Conservation (phyloP, 208 protist genomes). For the Histomonas meleagridis region DNA sequence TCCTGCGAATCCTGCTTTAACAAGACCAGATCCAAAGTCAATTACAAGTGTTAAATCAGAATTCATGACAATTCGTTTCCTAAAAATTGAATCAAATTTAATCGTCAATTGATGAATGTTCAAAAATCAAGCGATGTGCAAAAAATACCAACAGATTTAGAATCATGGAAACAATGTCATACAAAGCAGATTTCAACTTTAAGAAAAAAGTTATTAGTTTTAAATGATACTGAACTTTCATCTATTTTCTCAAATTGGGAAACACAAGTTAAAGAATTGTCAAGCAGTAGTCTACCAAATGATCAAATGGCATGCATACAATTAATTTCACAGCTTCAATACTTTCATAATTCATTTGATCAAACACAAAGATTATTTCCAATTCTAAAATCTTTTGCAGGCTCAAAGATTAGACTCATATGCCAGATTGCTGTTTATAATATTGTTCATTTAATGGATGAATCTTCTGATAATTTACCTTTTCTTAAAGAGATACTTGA, state of each 20-base stretch:
- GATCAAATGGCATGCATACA: too few species aligned
- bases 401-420: background rate
- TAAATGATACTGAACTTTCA: background rate
- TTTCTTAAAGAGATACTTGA: background rate
- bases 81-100: too few species aligned
- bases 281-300: too few species aligned
- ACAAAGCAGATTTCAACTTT: too few species aligned
- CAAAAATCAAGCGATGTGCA: too few species aligned
- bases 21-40: conserved; percentile 66
- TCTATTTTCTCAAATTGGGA: background rate
- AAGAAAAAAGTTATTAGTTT: too few species aligned
- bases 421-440: background rate
- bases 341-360: background rate
- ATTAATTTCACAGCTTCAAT: background rate
- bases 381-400: background rate
- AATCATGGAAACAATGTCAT: too few species aligned
- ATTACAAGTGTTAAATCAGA: conserved; percentile 63
- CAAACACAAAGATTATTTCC: background rate
- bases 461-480: background rate
- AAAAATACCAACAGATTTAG: too few species aligned
- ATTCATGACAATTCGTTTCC: background rate
- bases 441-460: background rate
- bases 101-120: too few species aligned
- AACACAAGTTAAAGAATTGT: too few species aligned
- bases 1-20: conserved; percentile 80